Conservation (phyloP, 306 rosid species). For the Arachis hypogaea region DNA sequence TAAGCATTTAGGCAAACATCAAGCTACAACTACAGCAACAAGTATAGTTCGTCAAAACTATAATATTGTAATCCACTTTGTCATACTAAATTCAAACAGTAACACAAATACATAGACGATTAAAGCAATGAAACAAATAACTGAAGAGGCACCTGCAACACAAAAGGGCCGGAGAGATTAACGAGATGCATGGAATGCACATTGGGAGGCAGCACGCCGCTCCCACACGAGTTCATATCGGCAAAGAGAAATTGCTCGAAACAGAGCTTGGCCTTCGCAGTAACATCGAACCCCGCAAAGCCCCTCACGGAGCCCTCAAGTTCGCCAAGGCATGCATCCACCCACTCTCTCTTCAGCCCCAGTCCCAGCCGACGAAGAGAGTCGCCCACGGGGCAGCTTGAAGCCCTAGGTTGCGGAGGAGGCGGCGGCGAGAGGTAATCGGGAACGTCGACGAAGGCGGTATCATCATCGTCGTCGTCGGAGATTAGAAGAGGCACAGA, state of each 20-base stretch:
- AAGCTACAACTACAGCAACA: not conserved
- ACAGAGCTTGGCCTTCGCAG: constrained; percentile 66
- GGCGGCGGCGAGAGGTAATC: constrained; percentile 56
- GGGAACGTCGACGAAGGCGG: constrained; percentile 64
- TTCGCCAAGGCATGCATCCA: constrained; percentile 52
- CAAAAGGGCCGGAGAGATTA: constrained; percentile 80
- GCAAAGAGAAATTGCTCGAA: constrained; percentile 73
- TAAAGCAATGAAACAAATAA: not conserved
- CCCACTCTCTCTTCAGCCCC: constrained; percentile 64
- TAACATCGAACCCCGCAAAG: constrained; percentile 52
- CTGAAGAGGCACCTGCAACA: constrained; percentile 62
- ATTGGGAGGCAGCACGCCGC: constrained; percentile 68
- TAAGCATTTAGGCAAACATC: constrained; percentile 24
- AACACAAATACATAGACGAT: not conserved
- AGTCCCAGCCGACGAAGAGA: constrained; percentile 64
- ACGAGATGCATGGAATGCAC: constrained; percentile 72
- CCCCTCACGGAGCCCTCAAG: constrained; percentile 50
- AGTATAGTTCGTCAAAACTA: not conserved
- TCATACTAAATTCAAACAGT: not conserved
- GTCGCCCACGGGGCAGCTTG: constrained; percentile 57
- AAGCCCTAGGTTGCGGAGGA: constrained; percentile 16
- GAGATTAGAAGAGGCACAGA: constrained; percentile 58
- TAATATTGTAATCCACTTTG: not conserved
- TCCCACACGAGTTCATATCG: constrained; percentile 70
- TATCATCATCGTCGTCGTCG: constrained; percentile 66